Conservation (phyloP, 176 grass and related monocot genomes). For the Eleusine indica region DNA sequence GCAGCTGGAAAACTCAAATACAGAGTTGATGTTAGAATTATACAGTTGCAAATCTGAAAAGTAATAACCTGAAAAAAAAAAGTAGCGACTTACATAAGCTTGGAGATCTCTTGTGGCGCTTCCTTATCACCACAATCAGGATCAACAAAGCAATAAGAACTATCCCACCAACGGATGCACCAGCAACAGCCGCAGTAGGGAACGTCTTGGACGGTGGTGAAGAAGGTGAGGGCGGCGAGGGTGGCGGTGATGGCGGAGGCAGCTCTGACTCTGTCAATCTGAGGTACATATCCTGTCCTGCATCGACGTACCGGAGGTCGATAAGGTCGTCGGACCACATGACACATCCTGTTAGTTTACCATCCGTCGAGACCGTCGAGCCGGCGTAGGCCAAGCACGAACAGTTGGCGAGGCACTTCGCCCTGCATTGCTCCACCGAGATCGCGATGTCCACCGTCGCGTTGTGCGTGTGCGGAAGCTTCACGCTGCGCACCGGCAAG, state of each 20-base stretch:
- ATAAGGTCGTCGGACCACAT: slow-evolving; percentile 15
- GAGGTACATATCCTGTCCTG: slow-evolving; percentile 19
- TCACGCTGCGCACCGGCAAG: slow-evolving; percentile 30
- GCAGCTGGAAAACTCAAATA: not conserved
- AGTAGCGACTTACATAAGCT: not conserved
- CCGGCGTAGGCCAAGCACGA: slow-evolving; percentile 55
- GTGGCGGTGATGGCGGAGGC: not conserved
- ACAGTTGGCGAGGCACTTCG: slow-evolving; percentile 47
- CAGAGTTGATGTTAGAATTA: not conserved
- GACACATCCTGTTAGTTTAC: not conserved
- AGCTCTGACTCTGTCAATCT: slow-evolving; percentile 6
- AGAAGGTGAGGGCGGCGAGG: not conserved
- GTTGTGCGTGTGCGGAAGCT: slow-evolving; percentile 48
- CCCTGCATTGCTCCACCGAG: slow-evolving; percentile 30
- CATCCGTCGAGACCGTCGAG: not conserved
- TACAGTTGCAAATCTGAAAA: not conserved
- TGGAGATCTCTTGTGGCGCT: not conserved
- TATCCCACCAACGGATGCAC: not conserved
- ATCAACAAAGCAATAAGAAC: not conserved
- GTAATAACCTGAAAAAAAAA: not conserved
- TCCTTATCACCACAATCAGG: not conserved
- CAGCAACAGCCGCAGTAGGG: not conserved
- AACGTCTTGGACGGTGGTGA: not conserved
- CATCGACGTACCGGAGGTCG: slow-evolving; percentile 31
- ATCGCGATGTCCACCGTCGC: not conserved